Evolutionary conservation across 2,329 filamentous ascomycete species (phyloP), one percentile per base, ranked within the genome.

Genomic region (Aspergillus uvarum): DNA sequence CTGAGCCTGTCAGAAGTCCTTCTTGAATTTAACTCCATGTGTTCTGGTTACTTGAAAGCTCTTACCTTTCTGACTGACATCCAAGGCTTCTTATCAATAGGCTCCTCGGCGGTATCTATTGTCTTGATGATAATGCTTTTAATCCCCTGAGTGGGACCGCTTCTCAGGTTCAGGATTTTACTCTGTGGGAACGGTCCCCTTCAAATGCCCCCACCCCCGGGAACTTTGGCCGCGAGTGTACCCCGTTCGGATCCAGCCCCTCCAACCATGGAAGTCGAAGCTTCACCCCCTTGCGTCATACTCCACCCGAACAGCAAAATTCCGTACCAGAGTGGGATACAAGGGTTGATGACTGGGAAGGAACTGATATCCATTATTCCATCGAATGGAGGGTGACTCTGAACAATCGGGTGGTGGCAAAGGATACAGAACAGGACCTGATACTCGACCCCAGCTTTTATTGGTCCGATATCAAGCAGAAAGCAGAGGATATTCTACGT

Each of bases 401-500:
- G 2, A 59, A 59, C 22, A 59, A 56, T 26, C 35, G 19, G 31
- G 7, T 59, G 14, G 16, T 59, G 24, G 47, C 48, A 19, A 59
- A 59, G 58, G 32, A 59, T 29, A 55, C 48, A 19, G 52, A 59
- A 59, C 52, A 59, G 56, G 52, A 59, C 19, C 48, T 59, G 24
- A 38, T n/a, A 16, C 48, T 56, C 5, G 31, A 51, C n/a, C 35
- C 58, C 29, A 56, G 19, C 44, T 51, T n/a, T 11, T 59, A 56
- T 24, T 59, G 48, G 48, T 52, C 31, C 12, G n/a, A 6, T 14
- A 52, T 42, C 3, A 63, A 65, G n/a, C 42, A 68, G 38, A 58
- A 63, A 4, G 54, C 58, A 24, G 44, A 61, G 24, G 44, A 56
- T 61, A 50, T 68, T 60, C 38, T 68, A 42, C 60, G 54, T 24